phyloP scores from a whole-genome alignment of 305 asterid species.

The Ilex paraguariensis region DNA sequence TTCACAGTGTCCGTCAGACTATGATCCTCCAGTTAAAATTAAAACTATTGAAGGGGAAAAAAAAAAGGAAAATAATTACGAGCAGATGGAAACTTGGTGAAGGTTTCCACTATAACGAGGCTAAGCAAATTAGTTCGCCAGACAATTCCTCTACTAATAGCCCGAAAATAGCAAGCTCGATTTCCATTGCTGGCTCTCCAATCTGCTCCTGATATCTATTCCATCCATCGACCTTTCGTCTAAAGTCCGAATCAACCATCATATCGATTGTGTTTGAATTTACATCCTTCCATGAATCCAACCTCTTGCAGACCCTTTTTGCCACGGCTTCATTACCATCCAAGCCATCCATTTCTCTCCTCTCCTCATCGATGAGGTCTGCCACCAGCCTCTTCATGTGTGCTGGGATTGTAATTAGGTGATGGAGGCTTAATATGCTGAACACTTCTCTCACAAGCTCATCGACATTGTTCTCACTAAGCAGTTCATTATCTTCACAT shows the following conservation, averaged over 20 bases:
- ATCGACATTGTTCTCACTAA: slow-evolving; percentile 18
- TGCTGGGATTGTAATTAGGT: slow-evolving; percentile 15
- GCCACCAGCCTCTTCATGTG: slow-evolving; percentile 38
- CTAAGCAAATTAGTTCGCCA: slow-evolving; percentile 14
- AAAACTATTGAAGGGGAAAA: background rate
- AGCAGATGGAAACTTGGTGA: too few species aligned
- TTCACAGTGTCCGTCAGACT: slow-evolving; percentile 8
- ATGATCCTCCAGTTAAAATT: slow-evolving; percentile 12
- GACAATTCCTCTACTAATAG: slow-evolving; percentile 38
- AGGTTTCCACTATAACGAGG: background rate
- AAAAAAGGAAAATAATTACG: background rate
- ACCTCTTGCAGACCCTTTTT: slow-evolving; percentile 38
- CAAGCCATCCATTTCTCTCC: slow-evolving; percentile 11
- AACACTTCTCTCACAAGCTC: slow-evolving; percentile 24
- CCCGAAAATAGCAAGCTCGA: slow-evolving; percentile 38
- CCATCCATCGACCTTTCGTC: slow-evolving; percentile 32
- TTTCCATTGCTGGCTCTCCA: slow-evolving; percentile 31
- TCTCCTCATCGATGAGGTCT: slow-evolving; percentile 43
- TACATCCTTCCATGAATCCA: slow-evolving; percentile 51
- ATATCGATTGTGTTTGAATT: slow-evolving; percentile 44
- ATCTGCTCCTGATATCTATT: slow-evolving; percentile 22
- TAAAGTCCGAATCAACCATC: slow-evolving; percentile 55
- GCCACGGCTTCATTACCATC: slow-evolving; percentile 27
- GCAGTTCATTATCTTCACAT: slow-evolving; percentile 12
- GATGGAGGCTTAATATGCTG: slow-evolving; percentile 19